phyloP scores from a whole-genome alignment of 2,329 filamentous ascomycete species.

The Trichoderma cornu-damae region DNA sequence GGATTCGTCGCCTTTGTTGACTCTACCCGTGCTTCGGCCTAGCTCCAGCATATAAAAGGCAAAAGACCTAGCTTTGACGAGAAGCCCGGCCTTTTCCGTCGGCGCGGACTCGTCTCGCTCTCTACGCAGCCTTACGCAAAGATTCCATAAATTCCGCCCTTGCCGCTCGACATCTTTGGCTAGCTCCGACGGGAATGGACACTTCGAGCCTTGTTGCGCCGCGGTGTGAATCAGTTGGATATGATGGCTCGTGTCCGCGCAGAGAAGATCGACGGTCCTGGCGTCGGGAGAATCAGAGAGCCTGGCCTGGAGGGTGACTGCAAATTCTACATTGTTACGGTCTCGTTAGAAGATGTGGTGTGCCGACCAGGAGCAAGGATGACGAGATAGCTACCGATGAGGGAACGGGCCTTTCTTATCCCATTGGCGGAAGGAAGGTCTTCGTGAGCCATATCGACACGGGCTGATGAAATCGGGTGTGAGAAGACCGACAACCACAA shows the following conservation, averaged over 20 bases:
- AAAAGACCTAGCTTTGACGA: slow-evolving; percentile 45
- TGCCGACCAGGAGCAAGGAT: background rate
- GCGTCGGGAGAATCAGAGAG: slow-evolving; percentile 21
- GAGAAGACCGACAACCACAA: background rate
- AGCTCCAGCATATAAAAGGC: slow-evolving; percentile 64
- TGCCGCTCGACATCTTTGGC: slow-evolving; percentile 46
- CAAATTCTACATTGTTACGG: slow-evolving; percentile 28
- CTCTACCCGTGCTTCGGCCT: slow-evolving; percentile 37
- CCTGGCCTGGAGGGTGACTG: slow-evolving; percentile 25
- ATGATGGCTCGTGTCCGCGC: slow-evolving; percentile 29
- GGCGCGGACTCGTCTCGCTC: slow-evolving; percentile 22
- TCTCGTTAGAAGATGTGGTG: background rate
- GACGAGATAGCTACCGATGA: slow-evolving; percentile 19
- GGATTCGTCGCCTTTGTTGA: slow-evolving; percentile 26
- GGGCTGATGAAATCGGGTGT: background rate
- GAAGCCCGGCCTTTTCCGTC: slow-evolving; percentile 27
- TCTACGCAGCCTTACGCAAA: slow-evolving; percentile 49
- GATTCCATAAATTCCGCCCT: slow-evolving; percentile 63
- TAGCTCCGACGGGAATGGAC: background rate
- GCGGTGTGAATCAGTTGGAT: slow-evolving; percentile 24
- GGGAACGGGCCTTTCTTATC: slow-evolving; percentile 24
- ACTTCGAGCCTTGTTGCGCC: background rate
- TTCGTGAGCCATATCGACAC: slow-evolving; percentile 22
- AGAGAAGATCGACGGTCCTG: slow-evolving; percentile 41
- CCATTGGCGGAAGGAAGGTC: slow-evolving; percentile 21